Conservation (phyloP, 192 early-diverging fungal genomes). For the Coemansia sp. region DNA sequence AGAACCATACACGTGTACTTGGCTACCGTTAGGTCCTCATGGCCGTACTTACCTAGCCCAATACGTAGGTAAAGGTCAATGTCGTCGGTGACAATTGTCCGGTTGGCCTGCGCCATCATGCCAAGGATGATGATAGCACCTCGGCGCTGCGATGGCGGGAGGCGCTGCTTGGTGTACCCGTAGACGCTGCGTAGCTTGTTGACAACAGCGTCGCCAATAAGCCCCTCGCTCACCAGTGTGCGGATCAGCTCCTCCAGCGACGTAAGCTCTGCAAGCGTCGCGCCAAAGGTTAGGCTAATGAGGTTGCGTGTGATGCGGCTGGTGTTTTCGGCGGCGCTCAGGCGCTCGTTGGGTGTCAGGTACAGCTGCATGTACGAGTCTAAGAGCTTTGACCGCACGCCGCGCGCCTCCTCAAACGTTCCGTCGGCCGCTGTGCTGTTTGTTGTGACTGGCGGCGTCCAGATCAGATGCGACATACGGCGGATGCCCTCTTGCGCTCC, state of each 20-base stretch:
- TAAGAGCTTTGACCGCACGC: conserved; percentile 71
- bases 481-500: conserved; percentile 79
- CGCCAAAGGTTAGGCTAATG: conserved; percentile 74
- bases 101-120: conserved; percentile 88
- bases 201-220: conserved; percentile 67
- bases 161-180: conserved; percentile 61
- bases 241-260: conserved; percentile 91
- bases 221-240: conserved; percentile 65
- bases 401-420: conserved; percentile 65
- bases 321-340: conserved; percentile 45
- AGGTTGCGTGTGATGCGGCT: conserved; percentile 59
- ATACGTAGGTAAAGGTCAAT: conserved; percentile 79
- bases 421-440: conserved; percentile 21
- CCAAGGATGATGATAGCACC: conserved; percentile 90
- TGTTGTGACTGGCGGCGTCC: conserved; percentile 64
- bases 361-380: conserved; percentile 79
- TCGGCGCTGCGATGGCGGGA: conserved; percentile 71
- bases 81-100: conserved; percentile 79
- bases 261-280: conserved; percentile 89
- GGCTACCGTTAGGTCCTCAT: conserved; percentile 79
- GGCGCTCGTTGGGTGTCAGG: conserved; percentile 58
- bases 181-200: conserved; percentile 83
- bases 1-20: conserved; percentile 91
- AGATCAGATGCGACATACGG: conserved; percentile 96
- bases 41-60: conserved; percentile 81